Conservation (phyloP, 345 rosid genomes). For the Lepidium sativum region DNA sequence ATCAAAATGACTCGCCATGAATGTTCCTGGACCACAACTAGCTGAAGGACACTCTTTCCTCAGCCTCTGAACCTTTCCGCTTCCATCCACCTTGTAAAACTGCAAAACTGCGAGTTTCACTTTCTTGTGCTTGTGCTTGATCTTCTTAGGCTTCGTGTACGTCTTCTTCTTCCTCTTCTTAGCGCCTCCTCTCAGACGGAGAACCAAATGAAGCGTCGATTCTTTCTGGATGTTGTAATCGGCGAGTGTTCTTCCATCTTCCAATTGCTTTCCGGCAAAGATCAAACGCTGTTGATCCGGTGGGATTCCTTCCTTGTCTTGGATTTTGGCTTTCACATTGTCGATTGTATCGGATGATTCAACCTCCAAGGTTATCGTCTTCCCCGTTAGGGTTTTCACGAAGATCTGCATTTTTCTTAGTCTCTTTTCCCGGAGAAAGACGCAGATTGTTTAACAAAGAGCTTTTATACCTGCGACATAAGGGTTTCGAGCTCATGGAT, state of each 20-base stretch:
- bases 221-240: conserved; percentile 72
- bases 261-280: conserved; percentile 61
- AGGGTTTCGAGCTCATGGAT: conserved; percentile 5
- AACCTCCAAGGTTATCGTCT: conserved; percentile 62
- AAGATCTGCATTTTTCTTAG: conserved; percentile 49
- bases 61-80: conserved; percentile 53
- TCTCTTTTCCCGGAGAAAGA: not conserved
- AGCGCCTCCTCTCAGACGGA: conserved; percentile 63
- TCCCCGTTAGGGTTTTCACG: conserved; percentile 70
- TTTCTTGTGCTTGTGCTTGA: conserved; percentile 62
- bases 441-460: not conserved
- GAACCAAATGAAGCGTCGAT: conserved; percentile 60
- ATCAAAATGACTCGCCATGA: conserved; percentile 66
- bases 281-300: conserved; percentile 61
- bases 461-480: not conserved
- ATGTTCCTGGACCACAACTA: conserved; percentile 58
- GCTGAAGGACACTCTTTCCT: conserved; percentile 64
- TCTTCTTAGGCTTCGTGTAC: conserved; percentile 67
- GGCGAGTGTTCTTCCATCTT: conserved; percentile 63
- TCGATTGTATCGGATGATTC: conserved; percentile 59
- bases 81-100: conserved; percentile 56
- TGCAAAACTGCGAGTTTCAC: conserved; percentile 59
- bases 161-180: conserved; percentile 77
- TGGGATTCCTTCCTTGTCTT: conserved; percentile 64
- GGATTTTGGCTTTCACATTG: conserved; percentile 63